Evolutionary conservation across 1,284 basidiomycete genomes (phyloP), one percentile per base, ranked within the genome.

Genomic region (Sanghuangporus baumii): DNA sequence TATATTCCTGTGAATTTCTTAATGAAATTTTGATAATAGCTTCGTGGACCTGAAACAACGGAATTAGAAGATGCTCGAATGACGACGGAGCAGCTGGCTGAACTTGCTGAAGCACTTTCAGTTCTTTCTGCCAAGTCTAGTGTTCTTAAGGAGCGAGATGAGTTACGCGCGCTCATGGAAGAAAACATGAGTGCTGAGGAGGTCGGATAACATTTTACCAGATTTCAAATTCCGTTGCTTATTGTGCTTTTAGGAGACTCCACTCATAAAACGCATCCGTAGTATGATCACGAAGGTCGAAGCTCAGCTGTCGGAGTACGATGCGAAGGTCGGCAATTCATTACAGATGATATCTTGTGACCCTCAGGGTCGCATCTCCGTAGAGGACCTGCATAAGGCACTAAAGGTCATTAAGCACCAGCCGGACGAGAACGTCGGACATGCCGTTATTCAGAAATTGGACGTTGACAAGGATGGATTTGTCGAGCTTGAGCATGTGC

Each of bases 281-380:
- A 83, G 84, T 43, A 98, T 99, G 94, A 85, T 99, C 63, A 93
- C 89, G 69, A 96, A 96, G 81, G 91, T 99, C 74, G 96, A 99
- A 78, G 75, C 82, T 48, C 96, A 99, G 74, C 82, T 99, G 9
- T 86, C 93, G 69, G 94, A 90, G 66, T 99, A 98, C 76, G 96
- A 99, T 71, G 80, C 80, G 55, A 88, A 90, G 67, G 94, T 99
- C 38, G 97, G 96, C 43, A 89, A 84, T 66, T 92, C 91, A 38
- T 82, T 99, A 71, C 94, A 98, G 76, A 89, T 96, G 80, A 98
- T 99, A 71, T 90, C 94, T 66, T 88, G 92, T 41, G 94, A 96
- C 71, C 83, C 89, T 0, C 91, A 96, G 71, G 97, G 96, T 65
- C 87, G 93, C 66, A 96, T 99, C 71, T 90, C 93, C 12, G 87